Evolutionary conservation across 805 yeast species (phyloP), one percentile per base, ranked within the genome.

Genomic region (Kazachstania kunashirensis): DNA sequence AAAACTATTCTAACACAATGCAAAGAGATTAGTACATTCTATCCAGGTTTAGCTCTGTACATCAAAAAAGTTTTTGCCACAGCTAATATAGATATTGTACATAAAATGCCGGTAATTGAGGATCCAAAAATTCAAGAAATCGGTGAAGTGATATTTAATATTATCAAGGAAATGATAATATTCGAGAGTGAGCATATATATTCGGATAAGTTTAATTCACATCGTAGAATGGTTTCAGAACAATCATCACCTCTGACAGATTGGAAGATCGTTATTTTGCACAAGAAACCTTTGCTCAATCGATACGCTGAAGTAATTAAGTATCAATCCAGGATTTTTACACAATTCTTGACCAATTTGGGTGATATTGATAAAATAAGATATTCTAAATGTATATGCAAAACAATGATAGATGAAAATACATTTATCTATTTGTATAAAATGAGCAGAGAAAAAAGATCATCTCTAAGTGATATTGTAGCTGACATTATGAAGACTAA

Each of bases 381-480:
- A 17, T 36, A 39, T 20, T 42, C 48, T 16, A 41, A 32, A n/a
- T 50, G 57, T 33, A 34, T 46, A 12, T 31, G 32, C 20, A 45
- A 44, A 21, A 47, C 36, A 23, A 47, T 49, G 54, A 38, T 51
- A 13, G 50, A 45, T 19, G 36, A 43, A 10, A 42, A 47, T 27
- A 46, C 51, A 13, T 48, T 44, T 32, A 14, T 52, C 7, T 53
- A 44, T 37, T 24, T 51, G 38, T 50, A 47, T 30, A 34, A 41
- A 23, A 14, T 34, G 16, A 35, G 25, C 15, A 39, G 39, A 16
- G 37, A 28, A n/a, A 24, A 20, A 14, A 30, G 24, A 21, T 11
- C 24, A 8, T 14, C 24, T 2, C n/a, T 18, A 8, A 20, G 18
- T 10, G 18, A 31, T 11, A 28, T 28, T 8, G n/a, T 38, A 6